Conservation (phyloP, 345 rosid genomes). For the Melaleuca quinquenervia region DNA sequence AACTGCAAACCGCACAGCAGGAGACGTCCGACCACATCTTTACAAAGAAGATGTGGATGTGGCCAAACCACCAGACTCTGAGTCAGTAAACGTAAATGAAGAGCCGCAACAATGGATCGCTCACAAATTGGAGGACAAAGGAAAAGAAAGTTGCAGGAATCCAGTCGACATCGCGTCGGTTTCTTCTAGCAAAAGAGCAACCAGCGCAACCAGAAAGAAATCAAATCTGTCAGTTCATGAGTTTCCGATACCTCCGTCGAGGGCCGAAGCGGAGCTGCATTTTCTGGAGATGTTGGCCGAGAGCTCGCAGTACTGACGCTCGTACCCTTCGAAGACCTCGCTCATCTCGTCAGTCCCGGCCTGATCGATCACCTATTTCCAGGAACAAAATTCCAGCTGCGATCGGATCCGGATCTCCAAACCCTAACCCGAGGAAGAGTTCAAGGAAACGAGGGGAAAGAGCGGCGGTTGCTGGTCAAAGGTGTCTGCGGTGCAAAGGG, state of each 20-base stretch:
- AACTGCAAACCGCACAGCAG: neutral
- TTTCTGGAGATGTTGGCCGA: constrained; percentile 72
- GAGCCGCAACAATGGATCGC: neutral
- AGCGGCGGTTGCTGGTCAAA: neutral
- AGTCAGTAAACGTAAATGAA: neutral
- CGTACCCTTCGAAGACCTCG: constrained; percentile 81
- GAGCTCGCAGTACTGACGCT: constrained; percentile 89
- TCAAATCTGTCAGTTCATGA: neutral
- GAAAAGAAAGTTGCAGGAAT: neutral
- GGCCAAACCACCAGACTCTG: neutral
- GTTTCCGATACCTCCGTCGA: constrained; percentile 36
- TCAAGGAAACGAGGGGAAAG: neutral
- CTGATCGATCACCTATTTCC: neutral
- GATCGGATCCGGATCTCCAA: neutral
- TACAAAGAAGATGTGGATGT: neutral
- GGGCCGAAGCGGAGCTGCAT: constrained; percentile 50
- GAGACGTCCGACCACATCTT: neutral
- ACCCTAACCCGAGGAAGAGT: neutral
- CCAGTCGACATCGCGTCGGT: neutral
- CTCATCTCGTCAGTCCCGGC: constrained; percentile 42
- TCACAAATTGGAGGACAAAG: neutral
- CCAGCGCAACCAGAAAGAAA: neutral
- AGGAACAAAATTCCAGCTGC: neutral
- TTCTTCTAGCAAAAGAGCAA: neutral
- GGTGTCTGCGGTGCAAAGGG: neutral